phyloP scores from a whole-genome alignment of 176 grass and related monocot species.

The Hyparrhenia diplandra region DNA sequence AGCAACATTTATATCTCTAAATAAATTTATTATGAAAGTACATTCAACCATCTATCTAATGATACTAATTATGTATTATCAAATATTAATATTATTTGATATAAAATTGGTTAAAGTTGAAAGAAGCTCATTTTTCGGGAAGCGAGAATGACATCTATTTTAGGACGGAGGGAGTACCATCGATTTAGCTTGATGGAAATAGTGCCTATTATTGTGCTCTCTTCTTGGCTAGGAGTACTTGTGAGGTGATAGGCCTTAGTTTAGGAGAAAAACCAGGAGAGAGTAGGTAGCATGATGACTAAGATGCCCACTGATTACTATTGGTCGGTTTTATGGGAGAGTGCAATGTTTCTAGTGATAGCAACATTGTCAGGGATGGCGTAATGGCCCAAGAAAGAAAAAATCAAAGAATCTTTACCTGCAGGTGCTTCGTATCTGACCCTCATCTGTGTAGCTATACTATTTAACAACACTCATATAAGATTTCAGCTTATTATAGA shows the following conservation, averaged over 20 bases:
- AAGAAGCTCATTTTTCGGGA: no score
- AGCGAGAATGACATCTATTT: no score
- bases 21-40: no score
- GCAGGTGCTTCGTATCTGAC: constrained; percentile 32
- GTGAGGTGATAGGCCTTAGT: constrained; percentile 5
- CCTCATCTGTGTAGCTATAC: constrained; percentile 13
- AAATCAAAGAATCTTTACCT: constrained; percentile 29
- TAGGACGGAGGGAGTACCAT: no score
- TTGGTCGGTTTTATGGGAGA: constrained; percentile 42
- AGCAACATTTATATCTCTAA: no score
- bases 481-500: not conserved
- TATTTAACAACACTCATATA: not conserved
- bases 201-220: constrained; percentile 11
- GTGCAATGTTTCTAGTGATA: constrained; percentile 38
- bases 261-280: constrained; percentile 25
- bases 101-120: no score
- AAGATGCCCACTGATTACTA: constrained; percentile 47
- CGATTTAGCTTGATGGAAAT: not conserved
- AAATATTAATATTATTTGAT: no score
- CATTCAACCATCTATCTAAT: no score
- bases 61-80: no score
- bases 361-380: constrained; percentile 25
- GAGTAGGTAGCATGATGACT: constrained; percentile 44
- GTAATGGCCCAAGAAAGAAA: constrained; percentile 11
- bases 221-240: constrained; percentile 19